phyloP scores from a whole-genome alignment of 768 basidiomycete genomes.

The Calvatia gigantea region DNA sequence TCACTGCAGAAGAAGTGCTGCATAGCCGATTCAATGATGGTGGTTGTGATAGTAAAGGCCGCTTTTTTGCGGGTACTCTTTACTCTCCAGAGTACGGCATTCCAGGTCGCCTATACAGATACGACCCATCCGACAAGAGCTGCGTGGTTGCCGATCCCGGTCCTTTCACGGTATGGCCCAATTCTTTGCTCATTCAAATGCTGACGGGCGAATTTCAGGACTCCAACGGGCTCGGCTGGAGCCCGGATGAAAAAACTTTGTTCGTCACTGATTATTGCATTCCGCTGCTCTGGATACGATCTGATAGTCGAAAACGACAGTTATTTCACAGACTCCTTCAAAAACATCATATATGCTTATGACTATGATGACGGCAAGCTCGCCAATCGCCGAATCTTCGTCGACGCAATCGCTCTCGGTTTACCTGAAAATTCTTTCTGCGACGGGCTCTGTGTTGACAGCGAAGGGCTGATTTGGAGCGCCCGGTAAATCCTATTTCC shows the following conservation, averaged over 20 bases:
- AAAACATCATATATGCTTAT: conserved; percentile 65
- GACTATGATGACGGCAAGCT: conserved; percentile 60
- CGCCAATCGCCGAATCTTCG: conserved; percentile 51
- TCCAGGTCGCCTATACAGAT: conserved; percentile 56
- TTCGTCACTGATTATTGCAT: conserved; percentile 25
- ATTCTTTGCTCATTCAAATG: background rate
- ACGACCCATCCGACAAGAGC: conserved; percentile 45
- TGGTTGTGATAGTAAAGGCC: conserved; percentile 59
- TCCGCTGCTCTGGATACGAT: background rate
- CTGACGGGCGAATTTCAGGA: conserved; percentile 34
- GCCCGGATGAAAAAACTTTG: conserved; percentile 58
- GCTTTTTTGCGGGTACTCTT: conserved; percentile 66
- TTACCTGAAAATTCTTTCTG: conserved; percentile 48
- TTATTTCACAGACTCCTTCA: conserved; percentile 67
- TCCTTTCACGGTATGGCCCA: conserved; percentile 54
- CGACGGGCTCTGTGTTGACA: conserved; percentile 67
- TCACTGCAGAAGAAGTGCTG: conserved; percentile 36
- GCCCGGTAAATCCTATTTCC: conserved; percentile 34
- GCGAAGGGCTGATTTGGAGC: conserved; percentile 63
- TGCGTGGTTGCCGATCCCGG: conserved; percentile 56
- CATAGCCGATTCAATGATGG: conserved; percentile 70
- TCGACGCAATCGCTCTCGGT: conserved; percentile 54
- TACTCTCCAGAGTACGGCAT: conserved; percentile 45
- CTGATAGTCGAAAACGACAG: conserved; percentile 28
- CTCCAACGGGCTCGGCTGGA: conserved; percentile 66